Conservation (phyloP, 2,329 filamentous ascomycete genomes). For the Cryoendolithus antarcticus region DNA sequence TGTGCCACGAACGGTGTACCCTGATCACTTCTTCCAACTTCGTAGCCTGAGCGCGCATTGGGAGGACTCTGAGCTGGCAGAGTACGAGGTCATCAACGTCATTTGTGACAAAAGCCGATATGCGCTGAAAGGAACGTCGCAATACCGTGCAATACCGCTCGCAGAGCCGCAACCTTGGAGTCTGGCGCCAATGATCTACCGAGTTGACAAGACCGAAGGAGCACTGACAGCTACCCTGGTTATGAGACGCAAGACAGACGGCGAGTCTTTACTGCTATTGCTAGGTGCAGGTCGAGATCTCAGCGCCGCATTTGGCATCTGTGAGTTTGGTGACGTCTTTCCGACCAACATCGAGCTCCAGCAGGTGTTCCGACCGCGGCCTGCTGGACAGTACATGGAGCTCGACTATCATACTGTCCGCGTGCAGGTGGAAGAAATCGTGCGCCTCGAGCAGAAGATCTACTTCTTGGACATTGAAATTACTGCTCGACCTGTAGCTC, state of each 20-base stretch:
- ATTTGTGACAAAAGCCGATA: neutral
- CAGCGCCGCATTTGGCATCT: constrained; percentile 6
- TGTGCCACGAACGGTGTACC: constrained; percentile 1
- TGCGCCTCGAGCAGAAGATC: constrained; percentile 2
- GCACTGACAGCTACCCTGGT: constrained; percentile 4
- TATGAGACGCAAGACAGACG: constrained; percentile 3
- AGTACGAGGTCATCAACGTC: neutral
- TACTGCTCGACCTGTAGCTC: neutral
- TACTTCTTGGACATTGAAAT: constrained; percentile 3
- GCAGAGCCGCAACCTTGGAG: neutral
- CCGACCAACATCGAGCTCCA: constrained; percentile 1
- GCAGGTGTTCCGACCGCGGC: neutral
- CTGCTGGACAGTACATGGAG: constrained; percentile 1
- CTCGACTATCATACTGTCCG: constrained; percentile 3
- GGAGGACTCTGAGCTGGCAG: neutral
- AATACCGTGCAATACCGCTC: neutral
- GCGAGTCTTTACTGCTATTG: constrained; percentile 6
- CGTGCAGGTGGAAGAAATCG: constrained; percentile 2
- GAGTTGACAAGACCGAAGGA: constrained; percentile 2
- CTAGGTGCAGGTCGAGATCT: constrained; percentile 6
- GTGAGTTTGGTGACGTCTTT: neutral
- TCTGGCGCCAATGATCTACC: neutral
- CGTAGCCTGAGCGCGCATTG: neutral
- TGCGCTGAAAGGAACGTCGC: neutral
- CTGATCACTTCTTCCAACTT: constrained; percentile 3